Evolutionary conservation across 1,284 basidiomycete genomes (phyloP), one percentile per base, ranked within the genome.

Genomic region (Ceratobasidium sp.): DNA sequence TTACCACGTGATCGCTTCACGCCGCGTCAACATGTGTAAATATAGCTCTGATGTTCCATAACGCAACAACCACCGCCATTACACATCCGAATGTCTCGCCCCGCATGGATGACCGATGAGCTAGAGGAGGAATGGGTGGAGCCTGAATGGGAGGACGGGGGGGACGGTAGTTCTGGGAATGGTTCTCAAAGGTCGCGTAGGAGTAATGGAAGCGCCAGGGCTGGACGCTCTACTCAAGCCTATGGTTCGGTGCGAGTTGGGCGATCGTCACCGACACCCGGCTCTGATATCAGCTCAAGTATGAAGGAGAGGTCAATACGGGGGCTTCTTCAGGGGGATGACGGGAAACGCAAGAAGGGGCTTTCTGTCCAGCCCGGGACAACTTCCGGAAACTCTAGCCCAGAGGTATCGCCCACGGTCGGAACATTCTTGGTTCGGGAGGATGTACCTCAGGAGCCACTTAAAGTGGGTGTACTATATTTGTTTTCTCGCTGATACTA

Each of bases 371-470:
- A 46, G 21, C 33, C 67, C 21, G 54, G 47, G 11, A 14, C 50
- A 39, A 14, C 21, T 25, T 23, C 39, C 1, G 47, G 25, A 9
- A 9, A 21, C n/a, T 39, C 29, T 1, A 50, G 39, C n/a, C 58
- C 46, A 29, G 60, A 66, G 8, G 50, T 14, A n/a, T 60, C 64
- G 8, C 69, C 57, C 33, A 39, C 39, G 23, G 74, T 72, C 30
- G 92, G 92, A 19, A 95, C 93, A 2, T 91, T 93, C 75, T 77
- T 94, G 50, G 83, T 95, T 44, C 86, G 88, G 71, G 86, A 92
- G 70, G 89, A 90, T 72, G 78, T 85, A 39, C 82, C 82, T 2
- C 77, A 79, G 49, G 78, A 78, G n/a, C 82, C 84, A 1, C 74
- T 89, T 57, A 76, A 87, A 29, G 56, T 69, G 75, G 52, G 78